These are phyloP conservation scores for Chrysoporthe deuterocubensis DNA, from an alignment of 2,329 filamentous ascomycete species.

Conservation along the genomic window DNA sequence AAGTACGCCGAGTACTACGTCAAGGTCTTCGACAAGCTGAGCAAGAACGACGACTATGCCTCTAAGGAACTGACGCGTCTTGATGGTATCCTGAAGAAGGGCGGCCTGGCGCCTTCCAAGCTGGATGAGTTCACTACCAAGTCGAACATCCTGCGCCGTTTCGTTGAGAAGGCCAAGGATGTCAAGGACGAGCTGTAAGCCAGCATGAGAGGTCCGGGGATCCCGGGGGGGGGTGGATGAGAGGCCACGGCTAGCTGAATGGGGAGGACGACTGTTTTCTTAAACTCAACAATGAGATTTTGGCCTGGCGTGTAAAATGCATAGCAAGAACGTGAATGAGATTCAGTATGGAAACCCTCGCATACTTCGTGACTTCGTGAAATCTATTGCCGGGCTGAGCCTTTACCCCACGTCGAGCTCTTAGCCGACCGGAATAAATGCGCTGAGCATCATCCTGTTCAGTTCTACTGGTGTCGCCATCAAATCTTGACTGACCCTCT, in stretches of 20 bases:
- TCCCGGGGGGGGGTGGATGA: too few relatives aligned
- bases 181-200: slow-evolving; percentile 73
- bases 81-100: slow-evolving; percentile 81
- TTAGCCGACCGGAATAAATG: not conserved
- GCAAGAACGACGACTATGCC: slow-evolving; percentile 76
- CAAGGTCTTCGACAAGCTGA: slow-evolving; percentile 85
- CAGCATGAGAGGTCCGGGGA: too few relatives aligned
- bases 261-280: not conserved
- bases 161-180: slow-evolving; percentile 62
- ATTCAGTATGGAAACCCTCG: not conserved
- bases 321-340: slow-evolving; percentile 5
- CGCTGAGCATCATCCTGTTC: not conserved
- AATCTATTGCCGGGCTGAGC: not conserved
- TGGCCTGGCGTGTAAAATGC: slow-evolving; percentile 4
- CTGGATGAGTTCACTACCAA: slow-evolving; percentile 84
- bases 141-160: slow-evolving; percentile 85
- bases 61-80: slow-evolving; percentile 85
- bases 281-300: not conserved
- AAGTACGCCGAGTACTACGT: slow-evolving; percentile 95
- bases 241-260: not conserved
- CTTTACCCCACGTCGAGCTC: not conserved
- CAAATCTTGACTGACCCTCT: not conserved
- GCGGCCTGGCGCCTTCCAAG: slow-evolving; percentile 83
- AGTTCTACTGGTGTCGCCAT: slow-evolving; percentile 12
- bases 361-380: slow-evolving; percentile 3